Evolutionary conservation across 169 alveolate species (phyloP).

Genomic region (Nephromyces sp.): DNA sequence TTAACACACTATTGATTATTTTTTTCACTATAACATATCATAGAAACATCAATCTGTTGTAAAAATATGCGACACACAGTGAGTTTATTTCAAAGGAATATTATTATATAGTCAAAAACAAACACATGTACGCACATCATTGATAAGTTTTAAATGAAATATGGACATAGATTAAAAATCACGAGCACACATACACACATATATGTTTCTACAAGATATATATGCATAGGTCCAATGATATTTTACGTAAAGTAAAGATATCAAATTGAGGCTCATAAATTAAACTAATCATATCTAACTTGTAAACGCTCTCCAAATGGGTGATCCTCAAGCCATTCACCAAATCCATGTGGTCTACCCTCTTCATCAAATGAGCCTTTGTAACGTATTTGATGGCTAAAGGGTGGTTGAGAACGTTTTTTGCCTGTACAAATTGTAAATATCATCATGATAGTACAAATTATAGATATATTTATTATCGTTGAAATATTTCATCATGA

Average conservation of each 20-base stretch:
- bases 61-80: no score
- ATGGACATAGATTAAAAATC: neutral
- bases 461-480: no score
- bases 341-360: constrained; percentile 76
- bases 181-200: neutral
- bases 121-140: no score
- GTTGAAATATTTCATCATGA: no score
- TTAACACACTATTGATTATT: no score
- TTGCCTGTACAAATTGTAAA: no score
- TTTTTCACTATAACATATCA: no score
- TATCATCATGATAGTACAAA: no score
- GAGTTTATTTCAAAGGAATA: no score
- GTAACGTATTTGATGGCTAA: constrained; percentile 66
- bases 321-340: constrained; percentile 78
- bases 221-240: neutral
- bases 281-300: neutral
- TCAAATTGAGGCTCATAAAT: neutral
- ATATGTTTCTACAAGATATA: neutral
- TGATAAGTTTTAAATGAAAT: neutral
- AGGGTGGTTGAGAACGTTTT: constrained; percentile 58
- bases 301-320: constrained; percentile 61
- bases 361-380: constrained; percentile 63
- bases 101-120: no score
- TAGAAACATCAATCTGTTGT: no score
- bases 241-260: constrained; percentile 1